Evolutionary conservation across 2,329 filamentous ascomycete genomes (phyloP), one percentile per base, ranked within the genome.

Genomic region (Berkeleyomyces rouxiae): DNA sequence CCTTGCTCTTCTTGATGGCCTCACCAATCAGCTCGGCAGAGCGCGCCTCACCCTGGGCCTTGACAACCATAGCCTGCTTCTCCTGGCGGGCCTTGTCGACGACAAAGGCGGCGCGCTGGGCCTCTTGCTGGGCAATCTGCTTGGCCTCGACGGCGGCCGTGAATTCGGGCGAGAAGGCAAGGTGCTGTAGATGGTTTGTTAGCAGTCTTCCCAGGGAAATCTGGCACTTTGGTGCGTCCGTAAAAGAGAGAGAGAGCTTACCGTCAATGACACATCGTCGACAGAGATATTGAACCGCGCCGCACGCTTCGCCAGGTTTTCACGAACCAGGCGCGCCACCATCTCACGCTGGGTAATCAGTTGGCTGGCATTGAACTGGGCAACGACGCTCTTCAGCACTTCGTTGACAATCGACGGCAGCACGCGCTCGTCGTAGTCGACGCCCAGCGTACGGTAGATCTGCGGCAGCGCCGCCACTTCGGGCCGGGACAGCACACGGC

Each of bases 1-100:
- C 87, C 77, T 91, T 87, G 79, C 82, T 95, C 87, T 97, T 99
- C 88, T 97, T 99, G 84, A 99, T 95, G 66, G 93, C 93, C 61
- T 99, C 93, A 75, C 93, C 93, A 71, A 99, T 96, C 67, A 99
- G 85, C 77, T 99, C 91, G 57, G 93, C 93, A 46, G 93, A 97
- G 68, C 93, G 88, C 59, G 93, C 93, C 78, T 99, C 93, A 90
- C 93, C 93, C 84, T 97, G 93, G 3, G 93, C 93, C 77, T 90
- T 90, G 72, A 99, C 93, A 63, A 99, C 90, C 79, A 91, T 96
- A 70, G 93, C 93, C 78, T 99, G 93, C 81, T 99, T 99, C 82
- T 99, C 93, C 77, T 99, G 93, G 68, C 93, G 86, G 61, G 93
- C 93, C 79, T 97, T 96, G 84, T 99, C 93, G 68, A 99, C 93